phyloP scores from a whole-genome alignment of 1,284 basidiomycete species.

The Cutaneotrichosporon sp. region DNA sequence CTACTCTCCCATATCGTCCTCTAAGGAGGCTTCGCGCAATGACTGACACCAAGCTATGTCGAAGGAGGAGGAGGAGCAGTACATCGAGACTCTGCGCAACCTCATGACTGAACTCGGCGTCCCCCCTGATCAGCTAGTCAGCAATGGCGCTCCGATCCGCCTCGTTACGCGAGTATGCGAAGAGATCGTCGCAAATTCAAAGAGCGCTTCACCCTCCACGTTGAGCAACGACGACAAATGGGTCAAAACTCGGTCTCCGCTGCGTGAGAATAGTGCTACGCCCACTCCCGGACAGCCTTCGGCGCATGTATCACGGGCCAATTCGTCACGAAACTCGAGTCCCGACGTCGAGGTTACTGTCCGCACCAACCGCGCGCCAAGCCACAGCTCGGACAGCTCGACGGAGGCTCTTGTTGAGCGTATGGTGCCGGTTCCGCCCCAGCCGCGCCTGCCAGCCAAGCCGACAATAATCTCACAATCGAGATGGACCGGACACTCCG shows the following conservation, averaged over 20 bases:
- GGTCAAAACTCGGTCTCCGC: neutral
- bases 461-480: constrained; percentile 6
- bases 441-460: neutral
- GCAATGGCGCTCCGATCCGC: constrained; percentile 28
- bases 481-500: constrained; percentile 5
- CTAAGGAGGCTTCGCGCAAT: too few relatives aligned
- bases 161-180: constrained; percentile 35
- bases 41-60: constrained; percentile 21
- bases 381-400: constrained; percentile 22
- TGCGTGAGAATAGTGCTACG: neutral
- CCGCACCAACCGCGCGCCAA: constrained; percentile 3
- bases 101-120: constrained; percentile 30
- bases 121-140: constrained; percentile 28
- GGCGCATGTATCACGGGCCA: neutral
- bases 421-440: constrained; percentile 15
- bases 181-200: constrained; percentile 33
- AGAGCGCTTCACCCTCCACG: constrained; percentile 21
- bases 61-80: constrained; percentile 27
- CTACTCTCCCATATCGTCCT: too few relatives aligned
- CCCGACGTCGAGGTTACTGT: constrained; percentile 28
- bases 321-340: constrained; percentile 12
- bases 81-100: constrained; percentile 34
- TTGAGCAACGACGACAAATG: constrained; percentile 13
- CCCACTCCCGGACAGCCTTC: neutral
- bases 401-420: constrained; percentile 23